Conservation (phyloP, 2,329 filamentous ascomycete genomes). For the Xylariaceae sp. region DNA sequence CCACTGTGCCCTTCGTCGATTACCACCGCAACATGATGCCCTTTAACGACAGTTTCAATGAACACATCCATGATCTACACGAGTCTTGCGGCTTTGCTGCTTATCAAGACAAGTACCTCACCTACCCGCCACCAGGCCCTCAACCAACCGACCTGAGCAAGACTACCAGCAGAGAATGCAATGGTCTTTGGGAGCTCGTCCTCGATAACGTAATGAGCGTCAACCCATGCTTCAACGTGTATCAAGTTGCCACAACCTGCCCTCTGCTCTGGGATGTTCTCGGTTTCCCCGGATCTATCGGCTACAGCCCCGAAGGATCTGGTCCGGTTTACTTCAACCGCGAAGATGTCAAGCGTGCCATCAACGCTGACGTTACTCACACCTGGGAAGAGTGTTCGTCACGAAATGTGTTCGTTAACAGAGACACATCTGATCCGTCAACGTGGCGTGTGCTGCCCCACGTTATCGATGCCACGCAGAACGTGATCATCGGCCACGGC, state of each 20-base stretch:
- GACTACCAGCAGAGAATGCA: constrained; percentile 44
- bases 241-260: constrained; percentile 62
- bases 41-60: constrained; percentile 51
- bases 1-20: constrained; percentile 51
- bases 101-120: constrained; percentile 51
- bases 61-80: constrained; percentile 47
- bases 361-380: constrained; percentile 53
- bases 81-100: constrained; percentile 53
- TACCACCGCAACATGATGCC: constrained; percentile 51
- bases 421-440: constrained; percentile 51
- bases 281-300: constrained; percentile 53
- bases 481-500: constrained; percentile 70
- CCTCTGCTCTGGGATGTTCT: constrained; percentile 58
- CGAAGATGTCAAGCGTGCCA: constrained; percentile 60
- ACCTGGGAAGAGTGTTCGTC: constrained; percentile 28
- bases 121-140: constrained; percentile 56
- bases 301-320: constrained; percentile 58
- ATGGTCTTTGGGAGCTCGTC: constrained; percentile 49
- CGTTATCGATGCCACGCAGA: constrained; percentile 67
- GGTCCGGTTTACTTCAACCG: constrained; percentile 63
- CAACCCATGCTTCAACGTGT: constrained; percentile 69
- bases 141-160: constrained; percentile 45
- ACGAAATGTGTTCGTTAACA: constrained; percentile 34
- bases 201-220: constrained; percentile 40
- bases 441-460: constrained; percentile 56